phyloP scores from a whole-genome alignment of 805 yeast genomes.

The Saturnispora besseyi region DNA sequence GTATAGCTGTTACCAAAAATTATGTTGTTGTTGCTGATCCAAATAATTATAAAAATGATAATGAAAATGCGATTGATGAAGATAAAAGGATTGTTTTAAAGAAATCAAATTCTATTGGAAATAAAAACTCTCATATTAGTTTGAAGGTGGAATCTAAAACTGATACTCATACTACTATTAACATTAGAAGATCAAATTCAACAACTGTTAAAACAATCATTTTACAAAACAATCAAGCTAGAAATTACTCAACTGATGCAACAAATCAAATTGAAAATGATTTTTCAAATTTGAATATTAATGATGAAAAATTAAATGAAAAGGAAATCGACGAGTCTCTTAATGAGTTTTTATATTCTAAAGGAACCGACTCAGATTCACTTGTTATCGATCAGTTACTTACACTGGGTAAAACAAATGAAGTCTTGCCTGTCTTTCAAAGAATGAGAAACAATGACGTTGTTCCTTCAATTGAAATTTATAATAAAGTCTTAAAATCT shows the following conservation, averaged over 20 bases:
- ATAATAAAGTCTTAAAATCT: conserved; percentile 47
- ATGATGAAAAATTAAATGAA: conserved; percentile 1
- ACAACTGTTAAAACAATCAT: conserved; percentile 20
- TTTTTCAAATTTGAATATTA: conserved; percentile 11
- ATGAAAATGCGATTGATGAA: conserved; percentile 5
- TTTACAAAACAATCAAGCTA: conserved; percentile 12
- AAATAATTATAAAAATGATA: conserved; percentile 12
- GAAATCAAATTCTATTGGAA: conserved; percentile 19
- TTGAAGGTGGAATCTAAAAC: conserved; percentile 18
- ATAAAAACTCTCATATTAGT: conserved; percentile 26
- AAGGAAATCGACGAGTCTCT: conserved; percentile 2
- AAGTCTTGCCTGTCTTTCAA: conserved; percentile 26
- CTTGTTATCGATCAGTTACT: conserved; percentile 20
- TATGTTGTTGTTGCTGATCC: conserved; percentile 24
- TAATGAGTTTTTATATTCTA: conserved; percentile 4
- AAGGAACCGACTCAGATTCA: conserved; percentile 8
- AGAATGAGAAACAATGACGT: conserved; percentile 27
- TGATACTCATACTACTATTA: conserved; percentile 18
- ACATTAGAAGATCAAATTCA: conserved; percentile 26
- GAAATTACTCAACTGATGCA: conserved; percentile 7
- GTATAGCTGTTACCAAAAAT: conserved; percentile 22
- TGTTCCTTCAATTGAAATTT: conserved; percentile 43
- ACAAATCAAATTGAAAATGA: conserved; percentile 13
- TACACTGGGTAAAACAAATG: conserved; percentile 22
- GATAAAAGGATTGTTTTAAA: conserved; percentile 18